Conservation (phyloP, 129 eudicot genomes). For the Mikania micrantha region DNA sequence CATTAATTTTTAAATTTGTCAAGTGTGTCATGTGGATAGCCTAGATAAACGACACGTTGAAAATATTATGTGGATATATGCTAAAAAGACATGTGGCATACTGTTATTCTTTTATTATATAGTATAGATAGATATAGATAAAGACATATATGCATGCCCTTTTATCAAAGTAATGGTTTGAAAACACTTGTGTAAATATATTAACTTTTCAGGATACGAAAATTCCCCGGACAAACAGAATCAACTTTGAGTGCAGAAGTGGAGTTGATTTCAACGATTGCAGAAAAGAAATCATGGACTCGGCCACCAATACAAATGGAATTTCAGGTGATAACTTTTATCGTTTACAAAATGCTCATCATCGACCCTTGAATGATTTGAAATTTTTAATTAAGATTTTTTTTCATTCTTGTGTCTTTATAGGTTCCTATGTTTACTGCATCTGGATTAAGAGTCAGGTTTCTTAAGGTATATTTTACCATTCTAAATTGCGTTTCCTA, state of each 20-base stretch:
- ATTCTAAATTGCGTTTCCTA: not conserved
- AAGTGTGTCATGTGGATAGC: too few relatives aligned
- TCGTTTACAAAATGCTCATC: not conserved
- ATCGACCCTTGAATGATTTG: not conserved
- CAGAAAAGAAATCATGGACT: conserved; percentile 94
- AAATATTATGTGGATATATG: too few relatives aligned
- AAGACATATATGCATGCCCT: not conserved
- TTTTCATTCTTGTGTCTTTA: conserved; percentile 1
- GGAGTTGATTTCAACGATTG: conserved; percentile 90
- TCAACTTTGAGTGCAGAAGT: conserved; percentile 98
- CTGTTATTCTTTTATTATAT: too few relatives aligned
- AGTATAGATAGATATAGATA: too few relatives aligned
- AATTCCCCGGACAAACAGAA: conserved; percentile 98
- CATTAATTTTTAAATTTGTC: too few relatives aligned
- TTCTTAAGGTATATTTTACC: conserved; percentile 68
- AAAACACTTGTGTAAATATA: not conserved
- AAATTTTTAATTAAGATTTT: not conserved
- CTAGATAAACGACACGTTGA: too few relatives aligned
- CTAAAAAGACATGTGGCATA: too few relatives aligned
- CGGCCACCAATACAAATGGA: conserved; percentile 99
- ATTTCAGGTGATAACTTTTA: conserved; percentile 63
- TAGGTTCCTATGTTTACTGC: conserved; percentile 99
- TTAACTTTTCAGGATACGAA: conserved; percentile 59
- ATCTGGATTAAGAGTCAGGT: conserved; percentile 96
- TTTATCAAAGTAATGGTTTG: not conserved